Evolutionary conservation across 129 eudicot genomes (phyloP).

Genomic region (Smallanthus sonchifolius): DNA sequence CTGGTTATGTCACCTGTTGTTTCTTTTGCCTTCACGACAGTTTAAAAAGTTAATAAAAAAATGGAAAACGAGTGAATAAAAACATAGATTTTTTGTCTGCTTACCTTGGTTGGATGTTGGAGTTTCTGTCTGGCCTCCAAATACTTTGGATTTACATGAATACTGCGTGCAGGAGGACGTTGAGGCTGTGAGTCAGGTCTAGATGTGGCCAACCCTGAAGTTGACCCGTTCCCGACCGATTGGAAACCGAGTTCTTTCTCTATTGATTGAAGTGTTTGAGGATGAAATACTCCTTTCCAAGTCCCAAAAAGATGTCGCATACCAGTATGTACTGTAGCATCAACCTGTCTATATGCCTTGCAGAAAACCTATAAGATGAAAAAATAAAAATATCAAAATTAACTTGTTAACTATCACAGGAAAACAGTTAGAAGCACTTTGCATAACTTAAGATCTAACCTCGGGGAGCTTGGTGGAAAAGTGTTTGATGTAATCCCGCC

Average conservation of each 20-base stretch:
- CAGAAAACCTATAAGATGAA: constrained; percentile 63
- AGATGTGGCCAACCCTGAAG: constrained; percentile 53
- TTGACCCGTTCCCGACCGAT: constrained; percentile 54
- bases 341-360: constrained; percentile 92
- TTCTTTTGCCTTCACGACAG: constrained; percentile 56
- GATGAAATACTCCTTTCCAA: constrained; percentile 95
- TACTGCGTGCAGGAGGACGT: constrained; percentile 80
- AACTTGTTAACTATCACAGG: neutral
- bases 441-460: constrained; percentile 49
- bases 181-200: constrained; percentile 62
- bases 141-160: constrained; percentile 94
- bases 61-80: neutral
- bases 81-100: constrained; percentile 9
- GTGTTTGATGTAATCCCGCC: constrained; percentile 81
- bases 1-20: constrained; percentile 32
- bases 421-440: neutral
- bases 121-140: constrained; percentile 83
- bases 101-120: constrained; percentile 63
- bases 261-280: constrained; percentile 72
- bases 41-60: neutral
- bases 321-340: constrained; percentile 60
- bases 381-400: neutral
- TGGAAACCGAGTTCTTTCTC: constrained; percentile 85
- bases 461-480: constrained; percentile 83
- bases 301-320: constrained; percentile 99